Conservation (phyloP, 495 filamentous ascomycete genomes). For the Copromyces sp. region DNA sequence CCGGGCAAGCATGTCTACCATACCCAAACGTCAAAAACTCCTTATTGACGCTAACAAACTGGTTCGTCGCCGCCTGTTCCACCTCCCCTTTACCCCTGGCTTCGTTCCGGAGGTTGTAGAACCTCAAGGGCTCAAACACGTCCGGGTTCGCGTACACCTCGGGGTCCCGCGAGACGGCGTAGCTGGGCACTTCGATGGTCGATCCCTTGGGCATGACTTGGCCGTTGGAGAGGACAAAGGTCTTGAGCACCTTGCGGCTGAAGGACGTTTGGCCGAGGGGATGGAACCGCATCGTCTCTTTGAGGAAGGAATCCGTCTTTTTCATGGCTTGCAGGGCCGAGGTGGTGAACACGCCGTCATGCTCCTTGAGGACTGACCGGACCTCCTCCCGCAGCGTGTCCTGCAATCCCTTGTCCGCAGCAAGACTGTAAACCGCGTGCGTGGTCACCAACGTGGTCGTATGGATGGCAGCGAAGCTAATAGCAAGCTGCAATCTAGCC, state of each 20-base stretch:
- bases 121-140: constrained; percentile 42
- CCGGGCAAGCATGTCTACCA: constrained; percentile 49
- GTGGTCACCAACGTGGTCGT: constrained; percentile 15
- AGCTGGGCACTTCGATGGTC: constrained; percentile 29
- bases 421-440: constrained; percentile 30
- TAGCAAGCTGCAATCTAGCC: constrained; percentile 25
- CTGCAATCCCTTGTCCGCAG: constrained; percentile 34
- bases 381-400: constrained; percentile 45
- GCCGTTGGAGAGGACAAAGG: constrained; percentile 34
- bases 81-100: constrained; percentile 21
- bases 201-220: constrained; percentile 28
- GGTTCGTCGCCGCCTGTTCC: constrained; percentile 19
- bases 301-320: constrained; percentile 27
- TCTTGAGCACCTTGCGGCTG: constrained; percentile 26
- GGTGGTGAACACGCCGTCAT: constrained; percentile 20
- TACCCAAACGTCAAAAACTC: constrained; percentile 40
- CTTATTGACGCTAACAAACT: constrained; percentile 32
- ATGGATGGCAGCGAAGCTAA: constrained; percentile 44
- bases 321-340: constrained; percentile 24
- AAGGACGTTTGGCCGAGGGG: constrained; percentile 13
- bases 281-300: constrained; percentile 24
- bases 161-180: constrained; percentile 21
- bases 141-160: constrained; percentile 22
- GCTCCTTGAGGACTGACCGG: constrained; percentile 14
- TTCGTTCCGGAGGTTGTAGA: constrained; percentile 32